Evolutionary conservation across 352 stramenopile genomes (phyloP), one percentile per base, ranked within the genome.

Genomic region (Globisporangium lucens): DNA sequence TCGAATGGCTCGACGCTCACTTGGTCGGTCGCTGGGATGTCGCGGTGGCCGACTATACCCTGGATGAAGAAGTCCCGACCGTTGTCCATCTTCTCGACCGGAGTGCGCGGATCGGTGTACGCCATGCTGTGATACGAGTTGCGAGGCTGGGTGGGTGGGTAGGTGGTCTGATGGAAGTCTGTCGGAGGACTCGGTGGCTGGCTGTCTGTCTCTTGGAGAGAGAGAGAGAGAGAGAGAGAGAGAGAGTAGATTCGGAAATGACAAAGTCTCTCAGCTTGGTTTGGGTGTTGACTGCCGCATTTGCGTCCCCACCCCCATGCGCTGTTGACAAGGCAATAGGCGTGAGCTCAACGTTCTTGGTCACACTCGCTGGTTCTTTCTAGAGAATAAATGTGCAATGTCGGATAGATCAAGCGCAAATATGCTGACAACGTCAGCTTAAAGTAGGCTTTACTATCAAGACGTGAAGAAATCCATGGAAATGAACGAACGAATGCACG

Each of bases 21-120:
- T 49, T 56, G 20, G 17, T 43, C 22, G 2, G 5, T 51, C 2
- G 9, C 24, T 8, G 38, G 35, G 63, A 68, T 63, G 63, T 68
- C 52, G 30, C 63, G 53, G 41, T 68, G 63, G 5, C 63, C 63
- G 7, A 68, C 41, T 30, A 57, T 4, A 15, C 63, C 63, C 13
- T 58, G 43, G 12, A 68, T 53, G 63, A 63, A 68, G 53, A 68
- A 57, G 38, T 68, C 63, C 3, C 41, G 63, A 3, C 41, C 63
- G 56, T 63, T 61, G 38, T 68, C 63, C 24, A 58, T 63, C 10
- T 63, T 57, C 10, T 49, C 6, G 29, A 63, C 27, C 20, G 55
- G 52, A 6, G 38, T 49, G 41, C 53, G 46, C 13, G 36, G 36
- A 20, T 61, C 56, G n/a, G 12, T 8, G 56, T 22, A 61, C 56